Conservation (phyloP, 345 rosid species). For the Eucalyptus pauciflora region DNA sequence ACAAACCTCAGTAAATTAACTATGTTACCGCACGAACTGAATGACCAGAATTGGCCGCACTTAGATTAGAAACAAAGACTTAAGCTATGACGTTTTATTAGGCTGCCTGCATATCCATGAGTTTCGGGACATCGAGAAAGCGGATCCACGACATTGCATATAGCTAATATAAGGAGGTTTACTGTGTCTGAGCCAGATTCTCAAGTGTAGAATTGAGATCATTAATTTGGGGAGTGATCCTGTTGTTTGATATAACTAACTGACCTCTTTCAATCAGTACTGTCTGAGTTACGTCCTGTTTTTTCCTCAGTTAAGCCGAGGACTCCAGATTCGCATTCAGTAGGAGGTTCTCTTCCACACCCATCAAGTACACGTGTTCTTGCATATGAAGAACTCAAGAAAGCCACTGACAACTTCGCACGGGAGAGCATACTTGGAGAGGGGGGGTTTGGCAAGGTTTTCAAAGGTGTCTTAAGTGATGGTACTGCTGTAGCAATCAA, state of each 20-base stretch:
- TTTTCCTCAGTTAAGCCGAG: constrained; percentile 48
- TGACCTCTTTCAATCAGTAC: background rate
- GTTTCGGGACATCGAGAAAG: background rate
- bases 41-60: background rate
- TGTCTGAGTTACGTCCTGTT: background rate
- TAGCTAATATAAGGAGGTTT: background rate
- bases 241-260: background rate
- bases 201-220: background rate
- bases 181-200: background rate
- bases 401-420: constrained; percentile 90
- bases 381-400: constrained; percentile 90
- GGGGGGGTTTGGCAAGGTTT: constrained; percentile 98
- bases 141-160: background rate
- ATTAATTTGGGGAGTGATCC: background rate
- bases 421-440: constrained; percentile 83
- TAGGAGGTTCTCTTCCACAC: constrained; percentile 62
- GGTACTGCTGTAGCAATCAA: constrained; percentile 98
- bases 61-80: background rate
- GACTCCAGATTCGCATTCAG: constrained; percentile 29
- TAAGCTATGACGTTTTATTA: background rate
- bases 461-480: constrained; percentile 92
- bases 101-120: background rate
- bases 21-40: background rate
- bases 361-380: constrained; percentile 85
- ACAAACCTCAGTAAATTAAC: background rate